Evolutionary conservation across 768 basidiomycete species (phyloP), one percentile per base, ranked within the genome.

Genomic region (Ramaria rubella): DNA sequence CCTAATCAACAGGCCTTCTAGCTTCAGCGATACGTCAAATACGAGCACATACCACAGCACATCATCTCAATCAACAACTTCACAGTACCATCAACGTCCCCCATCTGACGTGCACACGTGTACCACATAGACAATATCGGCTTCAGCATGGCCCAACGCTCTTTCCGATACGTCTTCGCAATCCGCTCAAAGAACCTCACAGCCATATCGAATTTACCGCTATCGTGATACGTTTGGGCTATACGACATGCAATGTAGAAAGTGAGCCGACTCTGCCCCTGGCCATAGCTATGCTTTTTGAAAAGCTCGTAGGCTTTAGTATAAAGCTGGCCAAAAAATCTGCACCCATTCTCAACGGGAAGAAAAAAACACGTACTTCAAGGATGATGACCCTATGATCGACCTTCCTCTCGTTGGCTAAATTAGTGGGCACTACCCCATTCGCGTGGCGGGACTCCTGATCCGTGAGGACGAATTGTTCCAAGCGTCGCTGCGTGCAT

Each of bases 161-260:
- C 94, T 50, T 81, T 75, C n/a, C 87, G 81, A 65, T 96, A 97
- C 0, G 85, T 87, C 67, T 83, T 87, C 1, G 88, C 86, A 58
- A 97, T 95, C 14, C 94, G 83, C 65, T 95, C 94, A 68, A 93
- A 92, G 72, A 95, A 98, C 46, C 90, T 94, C 65, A 94, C 81
- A 11, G 93, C 93, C 78, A 92, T 81, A 53, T 94, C 91, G 63
- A 85, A 87, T 65, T 94, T 90, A 0, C 82, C 83, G 2, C 86
- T 82, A 14, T 84, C 77, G 59, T 82, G 80, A 66, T 98, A 94
- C 3, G 88, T 87, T 59, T 87, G 81, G 0, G 93, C 95, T 54
- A 99, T 97, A 30, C 86, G 82, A 68, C 81, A 87, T 3, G 94
- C 95, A 51, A 99, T 87, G 79, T 84, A 90, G n/a, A 95, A 73